Base-by-base conservation (phyloP, 345 rosid species). In the Euphorbia tirucalli region DNA sequence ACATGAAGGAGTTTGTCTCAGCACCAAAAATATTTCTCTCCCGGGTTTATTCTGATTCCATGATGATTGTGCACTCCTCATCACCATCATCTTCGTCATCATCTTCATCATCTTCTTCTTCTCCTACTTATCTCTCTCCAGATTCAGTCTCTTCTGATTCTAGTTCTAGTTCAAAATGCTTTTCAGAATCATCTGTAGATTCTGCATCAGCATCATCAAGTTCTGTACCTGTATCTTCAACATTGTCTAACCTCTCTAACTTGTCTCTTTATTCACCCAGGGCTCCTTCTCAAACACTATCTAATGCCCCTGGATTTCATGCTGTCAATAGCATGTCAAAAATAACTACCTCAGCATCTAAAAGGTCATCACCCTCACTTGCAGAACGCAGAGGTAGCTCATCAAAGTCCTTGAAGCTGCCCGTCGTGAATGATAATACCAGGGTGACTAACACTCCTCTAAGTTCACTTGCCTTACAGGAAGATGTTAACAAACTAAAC, bases 31-130 rank as follows among this genome's bases (percentile, higher is more conserved):
- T 85, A 24, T 81, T 79, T 39, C 89, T 96, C 65, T 83, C 98
- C 44, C 86, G 99, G 72, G 89, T 91, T 41, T 91, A 91, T 79
- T 96, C 99, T 43, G 98, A 93, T 76, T 93, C 97, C 11, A 91
- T 89, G 99, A 88, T 93, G 93, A 82, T 88, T 31, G 90, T 89
- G 63, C 97, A 82, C 72, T 77, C 90, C 61, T 87, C 97, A 58
- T 88, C 91, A 49, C 85, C 91, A 8, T 78, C 81, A 35, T 71
- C 86, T 35, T 71, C 86, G 2, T 78, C 85, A 5, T 73, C 82
- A 0, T 65, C 62, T 3, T 89, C 86, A 30, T 86, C 91, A 37
- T 83, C 88, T 14, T 85, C 90, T 59, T 84, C 92, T 70, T 88
- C 95, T 11, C 87, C 97, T 73, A 86, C 90, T 66, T 89, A 78